These are phyloP conservation scores for Talaromyces albobiverticillius DNA, from an alignment of 2,329 filamentous ascomycete genomes.

Conservation along the genomic window DNA sequence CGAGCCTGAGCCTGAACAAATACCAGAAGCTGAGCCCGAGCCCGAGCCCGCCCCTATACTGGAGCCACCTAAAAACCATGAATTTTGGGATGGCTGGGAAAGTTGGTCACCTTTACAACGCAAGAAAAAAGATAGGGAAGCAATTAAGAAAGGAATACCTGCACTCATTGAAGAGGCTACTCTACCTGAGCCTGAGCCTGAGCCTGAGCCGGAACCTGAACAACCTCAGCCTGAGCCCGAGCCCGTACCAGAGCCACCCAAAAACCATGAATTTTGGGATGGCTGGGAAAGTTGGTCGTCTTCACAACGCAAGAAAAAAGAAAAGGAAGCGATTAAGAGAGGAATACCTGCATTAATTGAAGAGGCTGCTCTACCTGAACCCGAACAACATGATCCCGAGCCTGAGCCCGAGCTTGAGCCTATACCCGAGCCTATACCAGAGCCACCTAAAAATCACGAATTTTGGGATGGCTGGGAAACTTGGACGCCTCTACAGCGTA, in stretches of 20 bases:
- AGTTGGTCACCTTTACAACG: not conserved
- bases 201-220: conserved; percentile 22
- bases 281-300: conserved; percentile 4
- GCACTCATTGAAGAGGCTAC: not conserved
- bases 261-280: conserved; percentile 19
- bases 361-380: not conserved
- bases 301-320: conserved; percentile 5
- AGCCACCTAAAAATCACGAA: conserved; percentile 14
- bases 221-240: conserved; percentile 20
- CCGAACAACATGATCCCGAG: conserved; percentile 14
- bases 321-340: conserved; percentile 8
- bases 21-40: conserved; percentile 20
- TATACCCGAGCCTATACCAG: conserved; percentile 29
- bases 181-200: not conserved
- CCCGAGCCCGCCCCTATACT: not conserved
- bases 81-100: conserved; percentile 14
- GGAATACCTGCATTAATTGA: conserved; percentile 9
- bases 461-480: conserved; percentile 12
- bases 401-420: conserved; percentile 31
- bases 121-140: conserved; percentile 12
- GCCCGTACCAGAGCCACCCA: conserved; percentile 21
- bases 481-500: conserved; percentile 2
- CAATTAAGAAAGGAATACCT: conserved; percentile 10
- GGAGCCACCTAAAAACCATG: conserved; percentile 3
- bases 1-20: conserved; percentile 8